phyloP scores from a whole-genome alignment of 1,284 basidiomycete genomes.

The Moesziomyces antarcticus region DNA sequence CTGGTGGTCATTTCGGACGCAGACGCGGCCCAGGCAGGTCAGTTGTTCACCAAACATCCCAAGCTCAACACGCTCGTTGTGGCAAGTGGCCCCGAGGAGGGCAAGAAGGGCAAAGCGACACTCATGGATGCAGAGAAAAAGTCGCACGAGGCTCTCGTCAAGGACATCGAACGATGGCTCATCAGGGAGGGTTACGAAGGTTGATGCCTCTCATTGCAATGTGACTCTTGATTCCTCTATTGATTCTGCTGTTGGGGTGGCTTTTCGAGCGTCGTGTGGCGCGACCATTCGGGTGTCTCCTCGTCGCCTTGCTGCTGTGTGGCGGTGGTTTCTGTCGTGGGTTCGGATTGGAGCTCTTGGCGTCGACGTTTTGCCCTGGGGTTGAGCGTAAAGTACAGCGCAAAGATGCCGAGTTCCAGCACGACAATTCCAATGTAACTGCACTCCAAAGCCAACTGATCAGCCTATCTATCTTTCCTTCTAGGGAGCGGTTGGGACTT shows the following conservation, averaged over 20 bases:
- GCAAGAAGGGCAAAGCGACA: slow-evolving; percentile 23
- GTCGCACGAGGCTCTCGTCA: slow-evolving; percentile 27
- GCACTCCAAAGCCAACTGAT: too few species aligned
- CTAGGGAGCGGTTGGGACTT: background rate
- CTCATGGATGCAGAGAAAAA: slow-evolving; percentile 13
- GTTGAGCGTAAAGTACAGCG: slow-evolving; percentile 76
- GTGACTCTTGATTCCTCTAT: background rate
- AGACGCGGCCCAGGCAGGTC: slow-evolving; percentile 14
- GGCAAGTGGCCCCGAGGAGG: slow-evolving; percentile 4
- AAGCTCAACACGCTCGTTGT: slow-evolving; percentile 44
- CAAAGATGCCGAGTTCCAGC: slow-evolving; percentile 73
- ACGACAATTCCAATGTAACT: slow-evolving; percentile 74
- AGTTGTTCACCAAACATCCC: slow-evolving; percentile 31
- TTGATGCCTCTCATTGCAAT: background rate
- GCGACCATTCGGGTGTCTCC: slow-evolving; percentile 30
- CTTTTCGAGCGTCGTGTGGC: slow-evolving; percentile 25
- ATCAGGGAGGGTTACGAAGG: slow-evolving; percentile 43
- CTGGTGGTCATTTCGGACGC: slow-evolving; percentile 39
- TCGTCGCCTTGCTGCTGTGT: too few species aligned
- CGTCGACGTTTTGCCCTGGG: slow-evolving; percentile 67
- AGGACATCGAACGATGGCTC: slow-evolving; percentile 45
- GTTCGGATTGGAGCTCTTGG: slow-evolving; percentile 1
- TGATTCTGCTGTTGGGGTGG: background rate
- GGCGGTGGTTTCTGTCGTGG: background rate
- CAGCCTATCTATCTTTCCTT: too few species aligned